Base-by-base conservation (phyloP, 495 filamentous ascomycete species). In the Xanthoparmelia taractica region DNA sequence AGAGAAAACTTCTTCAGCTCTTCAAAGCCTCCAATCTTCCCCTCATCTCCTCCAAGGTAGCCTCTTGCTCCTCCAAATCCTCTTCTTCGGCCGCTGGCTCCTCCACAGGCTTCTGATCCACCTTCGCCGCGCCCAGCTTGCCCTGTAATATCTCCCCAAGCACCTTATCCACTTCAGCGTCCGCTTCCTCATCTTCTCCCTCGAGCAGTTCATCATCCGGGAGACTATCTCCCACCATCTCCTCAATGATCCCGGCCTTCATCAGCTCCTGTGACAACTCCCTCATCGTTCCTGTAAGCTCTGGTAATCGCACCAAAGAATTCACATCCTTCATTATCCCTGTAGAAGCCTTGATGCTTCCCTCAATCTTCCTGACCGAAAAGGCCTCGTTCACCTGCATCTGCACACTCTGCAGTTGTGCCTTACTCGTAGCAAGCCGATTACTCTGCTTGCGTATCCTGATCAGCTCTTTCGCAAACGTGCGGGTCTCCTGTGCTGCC, bases 331-430 rank as follows among this genome's bases (percentile, higher is more conserved):
- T 91, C 94, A 98, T 97, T 66, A 98, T 92, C 23, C 89, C 88
- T 17, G 93, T 93, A 63, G 83, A 87, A 57, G 88, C 89, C 60
- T 85, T 80, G 66, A 98, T 90, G 72, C 85, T 91, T 48, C 95
- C 95, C 79, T 97, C 93, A 67, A 97, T 97, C 80, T 96, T 96
- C 66, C 92, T 86, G 70, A 96, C 86, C 8, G 90, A 89, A 71
- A 97, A 98, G 3, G 95, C 93, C 76, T 97, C 93, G 70, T 89
- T 91, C 66, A 98, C 95, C 75, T 97, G 95, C 95, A 97, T 96
- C 68, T 92, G 86, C 61, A 98, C 95, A 72, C 87, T 91, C 75
- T 89, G 86, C 23, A 98, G 82, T 76, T 97, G 94, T 8, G 94
- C 95, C 70, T 92, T 92, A 65, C 84, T 87, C 2, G 95, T 97